phyloP scores from a whole-genome alignment of 2,329 filamentous ascomycete genomes.

The Lecanicillium sp. region DNA sequence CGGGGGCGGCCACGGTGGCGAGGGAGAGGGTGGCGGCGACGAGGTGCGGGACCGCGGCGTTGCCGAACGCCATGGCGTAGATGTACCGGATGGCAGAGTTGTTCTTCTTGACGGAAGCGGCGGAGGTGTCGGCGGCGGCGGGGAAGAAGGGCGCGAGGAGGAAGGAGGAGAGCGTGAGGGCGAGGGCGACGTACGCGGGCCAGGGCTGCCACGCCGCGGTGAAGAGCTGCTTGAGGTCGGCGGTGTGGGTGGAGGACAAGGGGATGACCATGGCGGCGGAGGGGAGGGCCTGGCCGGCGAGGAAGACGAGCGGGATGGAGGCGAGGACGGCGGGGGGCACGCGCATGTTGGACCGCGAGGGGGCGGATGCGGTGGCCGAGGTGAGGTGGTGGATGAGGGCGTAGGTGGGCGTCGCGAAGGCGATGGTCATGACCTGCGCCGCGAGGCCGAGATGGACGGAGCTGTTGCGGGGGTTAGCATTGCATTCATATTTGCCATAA shows the following conservation, averaged over 20 bases:
- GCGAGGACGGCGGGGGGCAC: constrained; percentile 16
- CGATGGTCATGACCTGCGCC: constrained; percentile 18
- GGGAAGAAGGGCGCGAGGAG: background rate
- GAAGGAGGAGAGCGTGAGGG: constrained; percentile 10
- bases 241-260: constrained; percentile 10
- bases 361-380: constrained; percentile 12
- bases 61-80: constrained; percentile 17
- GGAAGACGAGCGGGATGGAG: constrained; percentile 15
- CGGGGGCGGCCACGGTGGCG: constrained; percentile 14
- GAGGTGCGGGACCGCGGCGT: constrained; percentile 16
- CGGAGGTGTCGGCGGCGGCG: background rate
- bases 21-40: constrained; percentile 7
- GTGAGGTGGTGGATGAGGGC: constrained; percentile 15
- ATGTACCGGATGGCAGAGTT: constrained; percentile 13
- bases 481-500: no score
- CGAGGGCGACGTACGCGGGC: constrained; percentile 17
- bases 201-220: constrained; percentile 20
- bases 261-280: constrained; percentile 15
- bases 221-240: constrained; percentile 18
- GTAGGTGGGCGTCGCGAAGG: constrained; percentile 18
- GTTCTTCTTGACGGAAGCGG: constrained; percentile 1
- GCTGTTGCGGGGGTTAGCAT: constrained; percentile 2
- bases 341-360: constrained; percentile 16
- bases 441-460: constrained; percentile 14
- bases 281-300: constrained; percentile 16